Evolutionary conservation across 23 red algal species (phyloP).

Genomic region (Gracilaria gracilis): DNA sequence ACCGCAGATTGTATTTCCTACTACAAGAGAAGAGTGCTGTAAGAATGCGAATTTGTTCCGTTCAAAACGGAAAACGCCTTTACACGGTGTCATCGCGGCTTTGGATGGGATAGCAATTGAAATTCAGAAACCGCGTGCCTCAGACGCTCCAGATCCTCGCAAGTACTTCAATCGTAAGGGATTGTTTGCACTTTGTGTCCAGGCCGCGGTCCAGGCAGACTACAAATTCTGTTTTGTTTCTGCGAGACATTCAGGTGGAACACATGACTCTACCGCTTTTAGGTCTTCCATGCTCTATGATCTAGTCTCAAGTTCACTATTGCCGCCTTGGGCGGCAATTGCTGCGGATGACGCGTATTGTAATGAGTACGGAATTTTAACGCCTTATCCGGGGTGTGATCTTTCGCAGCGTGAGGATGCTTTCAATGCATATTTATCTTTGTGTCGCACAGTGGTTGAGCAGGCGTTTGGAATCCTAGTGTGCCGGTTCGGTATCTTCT

Average conservation of each 20-base stretch:
- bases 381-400: too few species aligned
- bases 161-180: slow-evolving; percentile 12
- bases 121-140: not conserved
- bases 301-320: not conserved
- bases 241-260: not conserved
- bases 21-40: not conserved
- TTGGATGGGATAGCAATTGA: not conserved
- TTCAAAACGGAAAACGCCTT: not conserved
- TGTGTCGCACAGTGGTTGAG: not conserved
- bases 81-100: not conserved
- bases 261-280: not conserved
- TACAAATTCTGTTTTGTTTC: not conserved
- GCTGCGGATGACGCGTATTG: slow-evolving; percentile 3
- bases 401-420: too few species aligned
- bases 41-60: not conserved
- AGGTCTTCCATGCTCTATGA: not conserved
- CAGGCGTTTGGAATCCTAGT: not conserved
- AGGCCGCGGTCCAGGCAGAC: not conserved
- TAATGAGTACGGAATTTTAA: too few species aligned
- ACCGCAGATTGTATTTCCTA: not conserved
- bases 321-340: not conserved
- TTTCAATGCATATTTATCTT: too few species aligned
- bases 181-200: not conserved
- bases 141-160: not conserved
- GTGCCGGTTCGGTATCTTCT: not conserved